Conservation (phyloP, 495 filamentous ascomycete genomes). For the Aspergillus leporis region DNA sequence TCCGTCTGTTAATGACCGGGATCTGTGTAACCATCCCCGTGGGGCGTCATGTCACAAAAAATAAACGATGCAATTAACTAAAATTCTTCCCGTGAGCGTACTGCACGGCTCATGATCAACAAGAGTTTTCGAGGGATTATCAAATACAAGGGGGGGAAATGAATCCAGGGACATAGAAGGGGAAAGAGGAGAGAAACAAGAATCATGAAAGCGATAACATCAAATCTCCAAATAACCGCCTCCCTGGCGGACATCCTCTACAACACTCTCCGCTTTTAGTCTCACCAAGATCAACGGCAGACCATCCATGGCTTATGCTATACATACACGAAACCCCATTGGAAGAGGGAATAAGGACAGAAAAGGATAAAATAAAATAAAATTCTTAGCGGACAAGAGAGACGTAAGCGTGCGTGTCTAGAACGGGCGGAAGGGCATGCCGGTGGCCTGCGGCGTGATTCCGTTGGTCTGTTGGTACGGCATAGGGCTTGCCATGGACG, state of each 20-base stretch:
- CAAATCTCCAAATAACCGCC: constrained; percentile 22
- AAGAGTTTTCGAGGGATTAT: constrained; percentile 20
- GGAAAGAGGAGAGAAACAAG: constrained; percentile 17
- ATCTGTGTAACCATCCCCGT: neutral
- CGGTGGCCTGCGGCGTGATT: constrained; percentile 77
- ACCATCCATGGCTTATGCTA: constrained; percentile 44
- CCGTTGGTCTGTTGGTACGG: constrained; percentile 76
- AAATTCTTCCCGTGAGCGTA: constrained; percentile 17
- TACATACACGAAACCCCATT: constrained; percentile 32
- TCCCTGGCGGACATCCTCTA: constrained; percentile 13
- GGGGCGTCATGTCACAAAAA: neutral
- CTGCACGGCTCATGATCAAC: constrained; percentile 1
- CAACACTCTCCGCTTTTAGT: constrained; percentile 1
- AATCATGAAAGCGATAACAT: constrained; percentile 19
- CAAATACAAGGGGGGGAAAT: constrained; percentile 31
- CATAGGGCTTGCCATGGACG: constrained; percentile 55
- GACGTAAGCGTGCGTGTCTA: constrained; percentile 30
- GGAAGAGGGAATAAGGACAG: constrained; percentile 8
- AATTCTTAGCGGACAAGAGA: constrained; percentile 10
- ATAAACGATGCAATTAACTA: constrained; percentile 18
- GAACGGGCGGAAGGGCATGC: constrained; percentile 56
- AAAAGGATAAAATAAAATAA: constrained; percentile 17
- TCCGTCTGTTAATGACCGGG: neutral
- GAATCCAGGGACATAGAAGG: constrained; percentile 22
- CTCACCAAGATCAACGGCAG: constrained; percentile 10